Evolutionary conservation across 2,329 filamentous ascomycete species (phyloP), one percentile per base, ranked within the genome.

Genomic region (Geosmithia putterillii): DNA sequence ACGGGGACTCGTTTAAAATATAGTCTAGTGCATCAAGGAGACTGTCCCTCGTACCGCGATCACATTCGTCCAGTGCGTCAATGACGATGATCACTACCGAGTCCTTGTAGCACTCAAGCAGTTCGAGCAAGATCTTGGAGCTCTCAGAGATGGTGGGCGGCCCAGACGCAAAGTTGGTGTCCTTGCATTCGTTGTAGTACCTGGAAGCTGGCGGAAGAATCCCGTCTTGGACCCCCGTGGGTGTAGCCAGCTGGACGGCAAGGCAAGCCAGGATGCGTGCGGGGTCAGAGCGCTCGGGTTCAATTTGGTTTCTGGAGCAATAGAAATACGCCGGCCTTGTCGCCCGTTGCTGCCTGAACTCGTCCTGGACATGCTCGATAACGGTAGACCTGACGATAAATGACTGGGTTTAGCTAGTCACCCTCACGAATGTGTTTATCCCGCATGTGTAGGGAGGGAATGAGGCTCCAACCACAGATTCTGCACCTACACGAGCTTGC

Each of bases 401-500:
- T 25, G 23, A 25, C 23, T 25, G 23, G 23, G 23, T 25, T 25
- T 25, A 25, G 23, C 23, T 10, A 25, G 23, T 6, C 23, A 10
- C 23, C 23, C 23, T 20, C 23, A 10, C 7, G 23, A 25, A 25
- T 25, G 23, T 6, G 23, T 25, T 25, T 25, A 10, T 6, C 23
- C 7, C 23, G 23, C 23, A 25, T 10, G 23, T 25, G 23, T 25
- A 10, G 23, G 7, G 23, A 10, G 23, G 10, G n/a, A 19, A 17
- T 15, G 17, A 25, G 21, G 21, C 25, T 10, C 14, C 1, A 20
- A 21, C 14, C n/a, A 32, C 22, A 7, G 9, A 15, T 7, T 32
- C 7, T 12, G 0, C 6, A 42, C 42, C 6, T 47, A 47, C 44
- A 37, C 36, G 7, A 47, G 25, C 35, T 57, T 59, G 46, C 49